Base-by-base conservation (phyloP, 2,329 filamentous ascomycete species). In the Cytospora piceae region DNA sequence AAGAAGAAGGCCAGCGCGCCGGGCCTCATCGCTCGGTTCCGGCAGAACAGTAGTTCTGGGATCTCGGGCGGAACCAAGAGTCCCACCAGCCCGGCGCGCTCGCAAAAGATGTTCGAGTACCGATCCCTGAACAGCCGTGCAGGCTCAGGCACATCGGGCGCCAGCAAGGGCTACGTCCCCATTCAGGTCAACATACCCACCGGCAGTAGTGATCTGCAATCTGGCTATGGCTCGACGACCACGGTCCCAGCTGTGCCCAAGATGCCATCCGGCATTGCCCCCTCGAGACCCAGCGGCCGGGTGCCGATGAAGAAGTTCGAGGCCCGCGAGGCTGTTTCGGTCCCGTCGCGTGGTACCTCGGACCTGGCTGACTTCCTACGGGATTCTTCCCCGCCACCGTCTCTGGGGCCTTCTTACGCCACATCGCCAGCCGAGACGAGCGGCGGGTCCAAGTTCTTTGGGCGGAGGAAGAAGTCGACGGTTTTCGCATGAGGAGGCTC, bases 341-440 rank as follows among this genome's bases (percentile, higher is more conserved):
- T 71, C 9, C 70, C 75, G 4, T 75, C 74, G 8, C 77, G 76
- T n/a, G 76, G 78, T 55, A 93, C 89, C 2, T 83, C 85, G 22
- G 90, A 93, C 59, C 77, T 94, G 54, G 90, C 91, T 0, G 86
- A 87, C 60, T 94, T 94, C 74, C 78, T 95, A 37, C 85, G 84
- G 61, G 87, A 87, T 71, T 90, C 89, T 17, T 88, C 83, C 39
- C 90, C 90, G 3, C 87, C 89, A 1, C 80, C 82, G 17, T 46
- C 62, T 20, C 59, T 63, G 32, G 58, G 62, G 22, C 24, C 61
- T 4, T 37, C 64, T 29, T 66, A 58, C 37, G 22, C 51, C 22
- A 31, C 58, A 31, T 55, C 32, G 31, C 61, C 63, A 32, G 37
- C 53, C n/a, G 64, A 66, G 37, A 46, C 29, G 20, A 51, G 27